Conservation (phyloP, 768 basidiomycete genomes). For the Serendipita sp. region DNA sequence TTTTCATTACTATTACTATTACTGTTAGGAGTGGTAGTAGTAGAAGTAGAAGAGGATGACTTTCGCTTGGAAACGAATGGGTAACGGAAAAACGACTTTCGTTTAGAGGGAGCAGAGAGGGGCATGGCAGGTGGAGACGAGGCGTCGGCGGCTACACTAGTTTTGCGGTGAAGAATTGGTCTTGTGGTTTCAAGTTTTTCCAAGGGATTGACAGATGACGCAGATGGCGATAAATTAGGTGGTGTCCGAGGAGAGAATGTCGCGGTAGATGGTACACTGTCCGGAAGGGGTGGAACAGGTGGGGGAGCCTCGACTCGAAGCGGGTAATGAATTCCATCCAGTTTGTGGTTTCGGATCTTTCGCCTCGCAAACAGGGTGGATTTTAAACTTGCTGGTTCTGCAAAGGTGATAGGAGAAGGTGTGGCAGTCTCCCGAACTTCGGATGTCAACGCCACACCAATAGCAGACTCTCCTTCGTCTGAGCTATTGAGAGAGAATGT, state of each 20-base stretch:
- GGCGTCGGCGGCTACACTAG: not conserved
- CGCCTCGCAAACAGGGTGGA: not conserved
- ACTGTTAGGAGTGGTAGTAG: not conserved
- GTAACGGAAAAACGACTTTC: slow-evolving; percentile 5
- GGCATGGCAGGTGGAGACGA: not conserved
- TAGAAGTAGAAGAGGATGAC: not conserved
- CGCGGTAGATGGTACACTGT: not conserved
- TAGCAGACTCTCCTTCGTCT: not conserved
- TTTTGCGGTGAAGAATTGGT: not conserved
- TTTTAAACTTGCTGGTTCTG: not conserved
- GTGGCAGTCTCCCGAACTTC: not conserved
- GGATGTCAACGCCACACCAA: not conserved
- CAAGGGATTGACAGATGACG: not conserved
- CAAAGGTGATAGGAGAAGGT: slow-evolving; percentile 2
- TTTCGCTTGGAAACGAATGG: slow-evolving; percentile 4
- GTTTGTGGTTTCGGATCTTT: not conserved
- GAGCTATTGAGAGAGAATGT: slow-evolving; percentile 1
- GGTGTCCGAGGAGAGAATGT: not conserved
- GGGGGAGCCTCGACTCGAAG: not conserved
- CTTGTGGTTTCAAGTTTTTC: not conserved
- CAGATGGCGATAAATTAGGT: not conserved
- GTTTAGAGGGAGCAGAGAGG: not conserved
- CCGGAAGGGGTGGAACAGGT: not conserved
- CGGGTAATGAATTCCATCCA: not conserved
- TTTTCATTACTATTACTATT: not conserved